These are phyloP conservation scores for Scenedesmus sp. DNA, from an alignment of 163 green algal genomes.

Conservation along the genomic window DNA sequence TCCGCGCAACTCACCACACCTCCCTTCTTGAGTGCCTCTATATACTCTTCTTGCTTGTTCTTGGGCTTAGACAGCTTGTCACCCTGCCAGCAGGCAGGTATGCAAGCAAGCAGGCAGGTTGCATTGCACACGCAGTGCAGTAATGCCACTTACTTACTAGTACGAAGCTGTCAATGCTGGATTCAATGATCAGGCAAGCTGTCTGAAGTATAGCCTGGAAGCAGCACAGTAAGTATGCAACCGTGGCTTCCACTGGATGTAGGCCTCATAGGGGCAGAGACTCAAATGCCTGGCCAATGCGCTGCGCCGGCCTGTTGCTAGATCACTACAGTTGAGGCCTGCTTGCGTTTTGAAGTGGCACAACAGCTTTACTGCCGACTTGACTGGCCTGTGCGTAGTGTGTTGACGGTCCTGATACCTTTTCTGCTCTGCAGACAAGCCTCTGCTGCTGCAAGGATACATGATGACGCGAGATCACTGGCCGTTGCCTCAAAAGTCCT, in stretches of 20 bases:
- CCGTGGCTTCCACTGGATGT: too few species aligned
- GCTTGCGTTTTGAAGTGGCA: background rate
- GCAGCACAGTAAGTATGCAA: too few species aligned
- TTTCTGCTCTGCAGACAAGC: constrained; percentile 7
- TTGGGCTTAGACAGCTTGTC: background rate
- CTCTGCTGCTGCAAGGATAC: constrained; percentile 11
- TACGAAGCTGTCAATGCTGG: too few species aligned
- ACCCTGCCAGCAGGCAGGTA: background rate
- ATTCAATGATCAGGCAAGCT: too few species aligned
- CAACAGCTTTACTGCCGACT: background rate
- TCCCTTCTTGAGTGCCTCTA: constrained; percentile 48
- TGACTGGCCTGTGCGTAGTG: background rate
- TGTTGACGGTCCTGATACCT: background rate
- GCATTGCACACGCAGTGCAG: too few species aligned
- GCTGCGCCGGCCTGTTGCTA: background rate
- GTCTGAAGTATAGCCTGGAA: too few species aligned
- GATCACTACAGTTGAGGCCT: background rate
- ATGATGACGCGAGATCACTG: background rate
- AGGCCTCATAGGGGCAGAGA: too few species aligned
- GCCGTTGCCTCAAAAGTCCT: background rate
- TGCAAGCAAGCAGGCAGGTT: background rate
- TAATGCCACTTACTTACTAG: too few species aligned
- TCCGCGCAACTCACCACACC: constrained; percentile 23
- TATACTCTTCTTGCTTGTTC: constrained; percentile 49
- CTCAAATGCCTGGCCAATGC: background rate